Evolutionary conservation across 805 yeast genomes (phyloP), one percentile per base, ranked within the genome.

Genomic region (Lipomyces mesembrius): DNA sequence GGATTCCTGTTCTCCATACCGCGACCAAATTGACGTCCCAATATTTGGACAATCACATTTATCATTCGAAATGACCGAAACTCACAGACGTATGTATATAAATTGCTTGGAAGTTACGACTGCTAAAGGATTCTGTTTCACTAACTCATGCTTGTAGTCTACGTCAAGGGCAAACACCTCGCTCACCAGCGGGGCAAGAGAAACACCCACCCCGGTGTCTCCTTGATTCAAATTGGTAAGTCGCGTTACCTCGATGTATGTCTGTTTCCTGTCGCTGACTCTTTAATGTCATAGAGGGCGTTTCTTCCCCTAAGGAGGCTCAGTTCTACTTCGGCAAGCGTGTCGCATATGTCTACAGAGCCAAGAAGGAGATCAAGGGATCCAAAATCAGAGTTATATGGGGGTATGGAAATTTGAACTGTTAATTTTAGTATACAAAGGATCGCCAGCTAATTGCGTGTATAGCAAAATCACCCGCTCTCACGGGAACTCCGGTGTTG

Each of bases 151-250:
- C 3, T 43, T 73, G 72, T 81, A 91, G 96, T 95, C 87, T 95
- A 95, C 97, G 98, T 95, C 85, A 95, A 94, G 89, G 99, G 98
- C 86, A 95, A 94, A 89, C 99, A 95, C 90, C 83, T 95, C 82
- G 93, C 98, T 79, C 95, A 94, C 96, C 98, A 95, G 88, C 96
- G 99, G 87, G 92, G 98, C 79, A 95, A 95, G 92, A 88, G 88
- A 84, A 91, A 90, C 82, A 92, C 89, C 89, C 91, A 95, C 96
- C 98, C 99, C 83, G 90, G 91, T 87, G 91, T 91, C 78, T 95
- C 99, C 75, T 88, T 95, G 83, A 86, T 95, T 83, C 91, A 95
- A 87, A 89, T 94, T 80, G 73, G 73, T 71, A 67, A 53, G 73
- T 58, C 12, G 9, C 14, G 11, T 14, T 56, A 51, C 32, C 17